A percentile compares a stretch with the other conserved stretches of the same genome.
These are phyloP conservation scores for Populus nigra DNA, from an alignment of 345 rosid genomes.

Conservation along the genomic window DNA sequence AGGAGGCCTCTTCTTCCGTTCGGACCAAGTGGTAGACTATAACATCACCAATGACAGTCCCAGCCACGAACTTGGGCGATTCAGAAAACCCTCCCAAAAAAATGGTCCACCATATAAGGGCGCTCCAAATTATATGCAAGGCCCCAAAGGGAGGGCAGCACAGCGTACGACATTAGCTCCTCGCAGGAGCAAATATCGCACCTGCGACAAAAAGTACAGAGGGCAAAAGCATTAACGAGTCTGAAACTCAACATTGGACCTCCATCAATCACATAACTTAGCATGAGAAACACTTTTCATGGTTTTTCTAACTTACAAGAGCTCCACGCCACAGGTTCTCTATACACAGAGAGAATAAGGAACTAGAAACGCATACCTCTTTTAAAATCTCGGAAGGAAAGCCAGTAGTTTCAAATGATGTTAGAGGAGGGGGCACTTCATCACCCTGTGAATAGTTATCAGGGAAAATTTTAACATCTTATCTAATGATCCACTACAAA, in stretches of 20 bases:
- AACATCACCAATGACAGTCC: constrained; percentile 86
- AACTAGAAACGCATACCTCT: constrained; percentile 56
- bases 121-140: constrained; percentile 69
- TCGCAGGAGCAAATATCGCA: constrained; percentile 97
- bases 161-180: constrained; percentile 99
- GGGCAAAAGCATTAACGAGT: constrained; percentile 63
- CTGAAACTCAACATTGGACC: constrained; percentile 57
- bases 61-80: constrained; percentile 67
- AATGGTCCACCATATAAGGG: constrained; percentile 72
- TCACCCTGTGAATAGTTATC: constrained; percentile 51
- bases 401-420: constrained; percentile 72
- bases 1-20: constrained; percentile 88
- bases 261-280: constrained; percentile 40
- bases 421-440: constrained; percentile 71
- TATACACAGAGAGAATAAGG: constrained; percentile 8
- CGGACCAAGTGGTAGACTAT: constrained; percentile 67
- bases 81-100: constrained; percentile 66
- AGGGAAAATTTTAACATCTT: background rate
- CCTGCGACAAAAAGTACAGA: constrained; percentile 93
- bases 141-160: constrained; percentile 65
- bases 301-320: constrained; percentile 31
- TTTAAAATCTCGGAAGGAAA: constrained; percentile 90
- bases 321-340: constrained; percentile 1
- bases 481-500: background rate
- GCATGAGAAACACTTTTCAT: constrained; percentile 21